Conservation (phyloP, 2,329 filamentous ascomycete genomes). For the Fusarium tuaranense region DNA sequence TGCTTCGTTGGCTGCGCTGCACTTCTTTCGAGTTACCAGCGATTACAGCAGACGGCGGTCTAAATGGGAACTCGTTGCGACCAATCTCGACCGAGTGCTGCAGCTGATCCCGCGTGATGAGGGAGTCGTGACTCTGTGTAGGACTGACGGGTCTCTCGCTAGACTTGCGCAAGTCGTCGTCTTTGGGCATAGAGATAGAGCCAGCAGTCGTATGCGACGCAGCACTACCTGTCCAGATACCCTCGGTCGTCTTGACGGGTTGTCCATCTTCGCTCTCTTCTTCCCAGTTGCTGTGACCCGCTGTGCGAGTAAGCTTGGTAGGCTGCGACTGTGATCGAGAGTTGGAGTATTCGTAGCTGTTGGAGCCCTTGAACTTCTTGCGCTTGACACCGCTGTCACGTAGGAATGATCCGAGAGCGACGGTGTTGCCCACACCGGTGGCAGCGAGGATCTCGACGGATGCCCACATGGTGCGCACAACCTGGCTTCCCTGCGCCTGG, state of each 20-base stretch:
- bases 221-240: conserved; percentile 38
- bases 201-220: conserved; percentile 34
- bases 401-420: conserved; percentile 90
- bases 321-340: conserved; percentile 39
- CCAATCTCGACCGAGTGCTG: conserved; percentile 31
- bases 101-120: conserved; percentile 40
- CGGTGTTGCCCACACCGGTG: conserved; percentile 83
- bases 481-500: conserved; percentile 74
- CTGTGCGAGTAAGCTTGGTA: conserved; percentile 36
- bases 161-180: conserved; percentile 30
- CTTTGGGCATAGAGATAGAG: conserved; percentile 38
- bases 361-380: conserved; percentile 77
- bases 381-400: conserved; percentile 90
- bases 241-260: conserved; percentile 39
- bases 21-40: conserved; percentile 31
- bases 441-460: conserved; percentile 90
- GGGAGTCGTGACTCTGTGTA: conserved; percentile 45
- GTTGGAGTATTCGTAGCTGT: conserved; percentile 43
- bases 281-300: conserved; percentile 39
- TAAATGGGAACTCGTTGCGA: conserved; percentile 4
- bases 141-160: conserved; percentile 36
- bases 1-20: conserved; percentile 18
- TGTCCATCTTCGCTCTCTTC: conserved; percentile 35
- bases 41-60: conserved; percentile 30
- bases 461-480: conserved; percentile 85